Conservation (phyloP, 306 rosid genomes). For the Vigna reflexopilosa region DNA sequence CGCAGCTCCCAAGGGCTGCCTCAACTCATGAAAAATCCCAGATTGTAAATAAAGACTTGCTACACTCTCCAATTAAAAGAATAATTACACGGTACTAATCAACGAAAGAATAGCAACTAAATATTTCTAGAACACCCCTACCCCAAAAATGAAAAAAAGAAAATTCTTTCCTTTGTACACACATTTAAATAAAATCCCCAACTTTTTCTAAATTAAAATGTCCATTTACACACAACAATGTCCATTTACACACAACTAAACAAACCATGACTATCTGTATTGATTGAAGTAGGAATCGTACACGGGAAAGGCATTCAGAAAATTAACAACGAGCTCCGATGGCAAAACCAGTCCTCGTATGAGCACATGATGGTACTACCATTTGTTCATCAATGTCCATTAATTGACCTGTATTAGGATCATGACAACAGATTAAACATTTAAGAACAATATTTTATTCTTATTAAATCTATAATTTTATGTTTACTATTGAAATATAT, state of each 20-base stretch:
- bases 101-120: slow-evolving; percentile 35
- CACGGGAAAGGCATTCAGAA: slow-evolving; percentile 63
- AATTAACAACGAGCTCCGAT: slow-evolving; percentile 52
- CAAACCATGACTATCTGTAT: slow-evolving; percentile 38
- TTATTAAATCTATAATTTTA: too few relatives aligned
- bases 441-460: too few relatives aligned
- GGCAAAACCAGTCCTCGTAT: slow-evolving; percentile 57
- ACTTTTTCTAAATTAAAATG: slow-evolving; percentile 13
- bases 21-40: slow-evolving; percentile 33
- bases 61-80: slow-evolving; percentile 33
- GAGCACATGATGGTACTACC: slow-evolving; percentile 55
- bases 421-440: slow-evolving; percentile 37
- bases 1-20: neutral
- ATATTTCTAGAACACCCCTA: neutral
- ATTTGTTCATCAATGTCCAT: slow-evolving; percentile 60
- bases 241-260: slow-evolving; percentile 32
- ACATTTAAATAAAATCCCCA: slow-evolving; percentile 17
- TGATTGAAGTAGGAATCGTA: slow-evolving; percentile 56
- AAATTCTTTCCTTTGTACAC: slow-evolving; percentile 16
- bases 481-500: too few relatives aligned
- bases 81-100: slow-evolving; percentile 23
- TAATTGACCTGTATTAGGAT: slow-evolving; percentile 63
- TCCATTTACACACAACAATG: slow-evolving; percentile 34
- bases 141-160: neutral
- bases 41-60: slow-evolving; percentile 12